Base-by-base conservation (phyloP, 257 asterid genomes). In the Solanum sejunctum region DNA sequence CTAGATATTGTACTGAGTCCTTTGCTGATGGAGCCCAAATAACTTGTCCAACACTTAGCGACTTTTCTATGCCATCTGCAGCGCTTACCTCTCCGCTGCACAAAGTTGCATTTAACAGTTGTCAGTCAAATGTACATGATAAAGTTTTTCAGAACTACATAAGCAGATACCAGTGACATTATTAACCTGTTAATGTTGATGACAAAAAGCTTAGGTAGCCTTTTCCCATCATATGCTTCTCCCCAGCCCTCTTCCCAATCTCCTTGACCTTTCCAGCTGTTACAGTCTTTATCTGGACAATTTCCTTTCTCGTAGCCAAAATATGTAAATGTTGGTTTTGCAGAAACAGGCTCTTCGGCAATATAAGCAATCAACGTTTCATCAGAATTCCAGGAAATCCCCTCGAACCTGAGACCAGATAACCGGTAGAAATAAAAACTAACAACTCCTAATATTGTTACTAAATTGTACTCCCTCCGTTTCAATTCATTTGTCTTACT, bases 161-260 rank as follows among this genome's bases (percentile, higher is more conserved):
- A 11, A 84, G 13, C 61, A 77, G 73, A 70, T 75, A 66, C 23
- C 43, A 82, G 86, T 39, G 15, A 64, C 32, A 23, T 2, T 2
- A 82, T 51, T 49, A 82, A 95, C 99, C 98, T 95, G 85, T 81
- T 64, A 61, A 88, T 69, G 80, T 90, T 86, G 72, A 95, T 91
- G 70, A 93, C 98, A 87, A 95, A 96, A 81, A 92, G 98, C 45
- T 98, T 93, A 10, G 99, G 97, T 85, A 90, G 97, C 85, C 93
- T 90, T 92, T 93, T 95, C 86, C 98, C 97, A 66, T 91, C 90
- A 83, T 96, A 96, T 80, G 94, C 87, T 92, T 96, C 99, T n/a
- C 99, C 99, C 99, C 98, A 96, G 56, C 92, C 95, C 89, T 96
- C 99, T 88, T 95, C 98, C 97, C 97, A 95, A 15, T 91, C 97